These are phyloP conservation scores for Conticribra weissflogii DNA, from an alignment of 108 stramenopile genomes.

Conservation along the genomic window DNA sequence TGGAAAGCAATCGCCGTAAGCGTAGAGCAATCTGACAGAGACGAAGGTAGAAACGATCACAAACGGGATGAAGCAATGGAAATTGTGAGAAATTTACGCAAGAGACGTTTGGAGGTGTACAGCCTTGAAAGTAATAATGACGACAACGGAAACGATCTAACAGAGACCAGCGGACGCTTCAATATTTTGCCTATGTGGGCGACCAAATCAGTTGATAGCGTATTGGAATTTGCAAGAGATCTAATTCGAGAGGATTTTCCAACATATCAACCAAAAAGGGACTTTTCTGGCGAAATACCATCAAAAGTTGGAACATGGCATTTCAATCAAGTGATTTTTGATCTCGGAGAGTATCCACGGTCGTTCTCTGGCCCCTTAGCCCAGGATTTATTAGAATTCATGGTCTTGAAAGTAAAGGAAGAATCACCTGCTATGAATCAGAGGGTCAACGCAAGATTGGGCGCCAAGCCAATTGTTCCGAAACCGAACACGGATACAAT, in stretches of 20 bases:
- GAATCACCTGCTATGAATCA: not conserved
- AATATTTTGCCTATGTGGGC: constrained; percentile 17
- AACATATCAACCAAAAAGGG: constrained; percentile 12
- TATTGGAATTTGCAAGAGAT: constrained; percentile 28
- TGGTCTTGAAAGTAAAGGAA: constrained; percentile 27
- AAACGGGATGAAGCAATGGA: constrained; percentile 41
- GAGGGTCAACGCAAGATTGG: not conserved
- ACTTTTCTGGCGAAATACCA: not conserved
- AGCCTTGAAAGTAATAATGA: constrained; percentile 8
- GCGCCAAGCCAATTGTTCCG: constrained; percentile 26
- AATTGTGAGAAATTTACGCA: constrained; percentile 19
- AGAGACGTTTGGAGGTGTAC: constrained; percentile 27
- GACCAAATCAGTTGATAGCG: constrained; percentile 22
- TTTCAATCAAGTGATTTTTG: constrained; percentile 49
- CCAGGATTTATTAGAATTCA: constrained; percentile 44
- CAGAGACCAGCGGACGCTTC: not conserved
- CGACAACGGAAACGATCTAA: not conserved
- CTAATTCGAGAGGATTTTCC: constrained; percentile 23
- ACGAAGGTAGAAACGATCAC: constrained; percentile 4
- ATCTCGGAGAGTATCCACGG: constrained; percentile 37
- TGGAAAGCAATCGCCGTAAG: constrained; percentile 38
- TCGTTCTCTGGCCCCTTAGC: constrained; percentile 36
- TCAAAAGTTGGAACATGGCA: constrained; percentile 41
- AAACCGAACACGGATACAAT: constrained; percentile 43
- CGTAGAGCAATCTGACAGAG: not conserved